Evolutionary conservation across 805 yeast species (phyloP).

Genomic region (Candida taoyuanica): DNA sequence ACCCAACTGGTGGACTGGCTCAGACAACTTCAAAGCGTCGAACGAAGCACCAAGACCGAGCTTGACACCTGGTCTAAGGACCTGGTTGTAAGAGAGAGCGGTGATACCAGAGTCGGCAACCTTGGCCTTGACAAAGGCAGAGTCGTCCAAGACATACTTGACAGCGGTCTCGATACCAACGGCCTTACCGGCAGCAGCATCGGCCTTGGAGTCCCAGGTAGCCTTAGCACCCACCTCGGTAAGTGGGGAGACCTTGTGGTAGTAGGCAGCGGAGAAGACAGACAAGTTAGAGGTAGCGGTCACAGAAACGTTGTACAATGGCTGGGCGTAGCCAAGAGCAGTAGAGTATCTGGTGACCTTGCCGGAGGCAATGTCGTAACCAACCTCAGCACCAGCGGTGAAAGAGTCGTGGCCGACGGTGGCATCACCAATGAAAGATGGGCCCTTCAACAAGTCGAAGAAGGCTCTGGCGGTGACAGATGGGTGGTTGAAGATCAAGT

Average conservation of each 20-base stretch:
- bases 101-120: slow-evolving; percentile 94
- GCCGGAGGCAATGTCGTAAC: slow-evolving; percentile 92
- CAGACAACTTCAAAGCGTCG: slow-evolving; percentile 91
- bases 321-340: slow-evolving; percentile 89
- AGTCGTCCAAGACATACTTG: slow-evolving; percentile 82
- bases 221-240: slow-evolving; percentile 99
- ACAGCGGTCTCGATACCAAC: slow-evolving; percentile 95
- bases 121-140: slow-evolving; percentile 94
- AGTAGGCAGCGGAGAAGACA: slow-evolving; percentile 91
- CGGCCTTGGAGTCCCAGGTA: slow-evolving; percentile 78
- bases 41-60: slow-evolving; percentile 96
- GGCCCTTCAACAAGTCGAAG: slow-evolving; percentile 93
- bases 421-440: slow-evolving; percentile 91
- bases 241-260: slow-evolving; percentile 86
- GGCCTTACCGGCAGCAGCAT: slow-evolving; percentile 62
- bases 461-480: slow-evolving; percentile 91
- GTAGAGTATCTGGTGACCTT: slow-evolving; percentile 90
- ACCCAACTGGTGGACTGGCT: slow-evolving; percentile 98
- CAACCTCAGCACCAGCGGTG: slow-evolving; percentile 95
- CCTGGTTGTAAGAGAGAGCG: slow-evolving; percentile 91
- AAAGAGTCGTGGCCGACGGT: slow-evolving; percentile 94
- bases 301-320: slow-evolving; percentile 75
- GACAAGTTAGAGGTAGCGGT: slow-evolving; percentile 82
- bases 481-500: slow-evolving; percentile 88
- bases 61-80: slow-evolving; percentile 92